Evolutionary conservation across 2,329 filamentous ascomycete genomes (phyloP), one percentile per base, ranked within the genome.

Genomic region (Pseudogymnoascus pannorum): DNA sequence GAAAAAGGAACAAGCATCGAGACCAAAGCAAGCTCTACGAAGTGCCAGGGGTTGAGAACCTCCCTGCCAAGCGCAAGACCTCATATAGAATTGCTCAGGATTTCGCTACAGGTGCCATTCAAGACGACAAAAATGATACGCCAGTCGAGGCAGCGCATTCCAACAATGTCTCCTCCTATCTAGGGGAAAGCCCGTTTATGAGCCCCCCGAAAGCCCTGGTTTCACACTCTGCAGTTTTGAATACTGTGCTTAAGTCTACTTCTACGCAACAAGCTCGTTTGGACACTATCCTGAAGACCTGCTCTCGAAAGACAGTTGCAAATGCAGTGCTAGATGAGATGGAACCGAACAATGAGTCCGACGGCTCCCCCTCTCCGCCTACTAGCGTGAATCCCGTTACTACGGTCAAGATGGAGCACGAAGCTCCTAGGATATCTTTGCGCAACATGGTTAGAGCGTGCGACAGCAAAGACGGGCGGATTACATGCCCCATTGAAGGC

Each of bases 101-200:
- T 54, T 26, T 18, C n/a, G 48, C 48, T 8, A 48, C 62, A 9
- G 69, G 69, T 60, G 66, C 60, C 2, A 69, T 69, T 26, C 67
- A 70, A 22, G 66, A 68, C 40, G 68, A 69, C 26, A 60, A 63
- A 9, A 67, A 62, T 58, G 66, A 70, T 48, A 69, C 67, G 68
- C 68, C 69, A 5, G 69, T 68, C 40, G 68, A 68, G 44, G 59
- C 67, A 20, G 58, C 54, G n/a, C 59, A 64, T 36, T 48, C 64
- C 54, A 59, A 57, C 5, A 61, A 42, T 22, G 11, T 12, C 26
- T 31, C 11, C 9, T 54, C 48, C 14, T 54, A 54, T 33, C 26
- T 16, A 2, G 26, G 5, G n/a, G 16, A 9, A 18, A 54, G 26
- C 11, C 48, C 48, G 16, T 54, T 54, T 11, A 20, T 54, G 48